Conservation (phyloP, 305 asterid genomes). For the Solanum hybrid region DNA sequence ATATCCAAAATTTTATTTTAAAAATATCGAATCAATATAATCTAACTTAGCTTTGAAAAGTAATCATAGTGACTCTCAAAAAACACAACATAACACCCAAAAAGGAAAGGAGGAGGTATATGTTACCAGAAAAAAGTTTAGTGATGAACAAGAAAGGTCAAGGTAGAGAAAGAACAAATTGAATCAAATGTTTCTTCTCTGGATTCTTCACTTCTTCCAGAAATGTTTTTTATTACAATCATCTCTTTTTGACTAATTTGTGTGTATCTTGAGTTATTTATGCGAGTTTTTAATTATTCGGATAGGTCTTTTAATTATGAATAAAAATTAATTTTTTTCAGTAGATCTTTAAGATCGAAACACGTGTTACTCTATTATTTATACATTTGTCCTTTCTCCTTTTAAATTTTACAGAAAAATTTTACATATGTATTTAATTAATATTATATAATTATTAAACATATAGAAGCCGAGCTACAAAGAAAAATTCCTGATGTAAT, state of each 20-base stretch:
- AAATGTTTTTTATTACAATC: constrained; percentile 22
- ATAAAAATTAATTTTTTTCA: too few relatives aligned
- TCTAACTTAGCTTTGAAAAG: too few relatives aligned
- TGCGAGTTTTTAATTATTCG: neutral
- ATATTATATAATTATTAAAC: too few relatives aligned
- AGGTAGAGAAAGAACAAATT: constrained; percentile 31
- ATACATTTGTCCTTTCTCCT: neutral
- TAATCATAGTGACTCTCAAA: too few relatives aligned
- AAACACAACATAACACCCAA: too few relatives aligned
- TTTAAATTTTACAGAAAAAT: neutral
- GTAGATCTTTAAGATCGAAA: neutral
- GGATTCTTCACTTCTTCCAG: constrained; percentile 31
- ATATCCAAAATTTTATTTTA: too few relatives aligned
- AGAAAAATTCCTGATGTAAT: too few relatives aligned
- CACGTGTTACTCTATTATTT: too few relatives aligned
- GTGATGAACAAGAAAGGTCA: constrained; percentile 57
- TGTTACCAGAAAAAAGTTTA: neutral
- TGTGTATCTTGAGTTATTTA: neutral
- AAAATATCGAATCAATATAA: too few relatives aligned
- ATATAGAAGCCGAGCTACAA: too few relatives aligned
- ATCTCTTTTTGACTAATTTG: neutral
- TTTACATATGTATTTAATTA: neutral
- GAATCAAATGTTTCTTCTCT: constrained; percentile 44
- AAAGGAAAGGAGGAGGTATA: neutral
- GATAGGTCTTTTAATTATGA: neutral